Conservation (phyloP, 306 rosid genomes). For the Cicer bijugum region DNA sequence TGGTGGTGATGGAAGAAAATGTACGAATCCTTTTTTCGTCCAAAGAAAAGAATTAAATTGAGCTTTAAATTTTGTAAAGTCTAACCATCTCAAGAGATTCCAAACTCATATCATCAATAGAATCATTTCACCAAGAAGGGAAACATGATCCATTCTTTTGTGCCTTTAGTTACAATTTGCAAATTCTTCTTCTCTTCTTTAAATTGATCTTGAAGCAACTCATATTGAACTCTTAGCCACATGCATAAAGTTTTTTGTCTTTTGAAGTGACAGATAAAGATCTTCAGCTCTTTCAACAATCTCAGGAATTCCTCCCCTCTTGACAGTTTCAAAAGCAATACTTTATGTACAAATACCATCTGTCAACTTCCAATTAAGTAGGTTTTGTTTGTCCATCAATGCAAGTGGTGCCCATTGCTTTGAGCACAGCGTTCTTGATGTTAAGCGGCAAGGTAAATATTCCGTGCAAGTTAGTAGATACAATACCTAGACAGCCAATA, state of each 20-base stretch:
- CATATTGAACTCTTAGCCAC: constrained; percentile 47
- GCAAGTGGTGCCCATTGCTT: constrained; percentile 79
- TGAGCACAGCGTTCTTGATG: constrained; percentile 63
- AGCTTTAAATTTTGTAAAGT: constrained; percentile 23
- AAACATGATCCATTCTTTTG: neutral
- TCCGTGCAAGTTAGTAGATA: constrained; percentile 93
- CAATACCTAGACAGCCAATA: constrained; percentile 85
- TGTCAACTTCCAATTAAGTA: constrained; percentile 71
- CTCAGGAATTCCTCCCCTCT: constrained; percentile 44
- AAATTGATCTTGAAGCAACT: neutral
- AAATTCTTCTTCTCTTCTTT: neutral
- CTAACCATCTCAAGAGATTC: constrained; percentile 38
- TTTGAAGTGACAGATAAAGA: constrained; percentile 58
- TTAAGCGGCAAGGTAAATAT: constrained; percentile 75
- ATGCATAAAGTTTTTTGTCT: constrained; percentile 54
- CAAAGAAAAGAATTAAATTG: neutral
- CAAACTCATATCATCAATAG: constrained; percentile 38
- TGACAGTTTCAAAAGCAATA: constrained; percentile 61
- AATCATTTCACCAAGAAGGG: constrained; percentile 32
- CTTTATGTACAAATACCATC: constrained; percentile 88
- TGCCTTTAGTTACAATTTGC: neutral
- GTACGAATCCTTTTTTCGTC: neutral
- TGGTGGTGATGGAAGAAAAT: neutral
- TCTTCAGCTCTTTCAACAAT: constrained; percentile 75
- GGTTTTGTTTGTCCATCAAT: constrained; percentile 75